Evolutionary conservation across 2,329 filamentous ascomycete species (phyloP).

Genomic region (Daldinia sp.): DNA sequence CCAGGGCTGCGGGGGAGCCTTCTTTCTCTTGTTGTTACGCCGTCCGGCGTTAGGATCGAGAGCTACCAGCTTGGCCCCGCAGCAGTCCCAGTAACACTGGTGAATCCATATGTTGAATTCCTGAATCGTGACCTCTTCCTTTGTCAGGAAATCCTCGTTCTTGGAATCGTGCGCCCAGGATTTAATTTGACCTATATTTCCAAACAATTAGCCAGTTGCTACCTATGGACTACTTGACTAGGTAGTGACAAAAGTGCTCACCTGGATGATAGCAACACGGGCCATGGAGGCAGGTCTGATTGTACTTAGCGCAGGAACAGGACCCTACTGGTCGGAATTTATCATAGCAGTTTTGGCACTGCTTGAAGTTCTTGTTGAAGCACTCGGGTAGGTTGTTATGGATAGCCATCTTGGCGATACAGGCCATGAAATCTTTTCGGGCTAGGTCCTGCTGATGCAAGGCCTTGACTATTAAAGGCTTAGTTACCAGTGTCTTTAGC

Average conservation of each 20-base stretch:
- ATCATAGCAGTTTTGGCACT: conserved; percentile 15
- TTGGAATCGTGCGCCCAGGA: background rate
- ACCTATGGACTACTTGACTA: background rate
- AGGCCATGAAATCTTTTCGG: background rate
- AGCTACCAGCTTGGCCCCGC: conserved; percentile 8
- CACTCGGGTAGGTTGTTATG: background rate
- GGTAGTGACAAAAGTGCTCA: background rate
- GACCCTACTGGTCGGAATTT: background rate
- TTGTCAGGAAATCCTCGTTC: background rate
- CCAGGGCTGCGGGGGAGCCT: background rate
- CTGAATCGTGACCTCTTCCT: background rate
- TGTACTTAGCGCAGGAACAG: background rate
- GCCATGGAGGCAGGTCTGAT: background rate
- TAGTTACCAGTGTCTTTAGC: background rate
- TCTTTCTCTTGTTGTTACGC: conserved; percentile 15
- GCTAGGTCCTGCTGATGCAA: conserved; percentile 6
- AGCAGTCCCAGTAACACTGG: conserved; percentile 23
- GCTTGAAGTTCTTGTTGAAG: background rate
- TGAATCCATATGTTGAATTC: conserved; percentile 18
- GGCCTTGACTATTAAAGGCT: conserved; percentile 1
- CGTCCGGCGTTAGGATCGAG: background rate
- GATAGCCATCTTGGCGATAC: background rate
- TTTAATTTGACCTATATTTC: conserved; percentile 4
- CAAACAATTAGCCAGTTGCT: background rate
- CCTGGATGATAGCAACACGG: conserved; percentile 23